phyloP scores from a whole-genome alignment of 768 basidiomycete species.

The Rhodosporidiobolus odoratus region DNA sequence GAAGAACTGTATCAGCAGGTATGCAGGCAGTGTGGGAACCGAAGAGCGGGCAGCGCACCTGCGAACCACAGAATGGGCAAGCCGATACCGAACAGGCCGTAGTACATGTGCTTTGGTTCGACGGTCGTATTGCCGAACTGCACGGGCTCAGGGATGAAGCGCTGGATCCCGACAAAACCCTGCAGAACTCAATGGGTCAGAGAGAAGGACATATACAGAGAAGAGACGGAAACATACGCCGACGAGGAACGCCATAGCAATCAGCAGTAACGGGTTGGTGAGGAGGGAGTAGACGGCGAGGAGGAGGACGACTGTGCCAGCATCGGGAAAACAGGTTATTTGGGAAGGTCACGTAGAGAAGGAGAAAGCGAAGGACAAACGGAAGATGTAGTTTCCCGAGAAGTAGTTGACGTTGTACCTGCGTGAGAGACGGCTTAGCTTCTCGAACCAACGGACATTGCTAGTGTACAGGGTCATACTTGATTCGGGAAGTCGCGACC shows the following conservation, averaged over 20 bases:
- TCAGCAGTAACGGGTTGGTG: conserved; percentile 72
- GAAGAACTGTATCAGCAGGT: neutral
- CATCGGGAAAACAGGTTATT: neutral
- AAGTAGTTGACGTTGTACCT: conserved; percentile 41
- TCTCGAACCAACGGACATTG: neutral
- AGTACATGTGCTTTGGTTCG: conserved; percentile 86
- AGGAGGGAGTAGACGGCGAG: conserved; percentile 81
- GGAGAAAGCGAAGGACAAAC: neutral
- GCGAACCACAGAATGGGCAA: conserved; percentile 72
- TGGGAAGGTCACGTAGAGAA: neutral
- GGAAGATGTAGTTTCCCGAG: conserved; percentile 70
- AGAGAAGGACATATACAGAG: no score
- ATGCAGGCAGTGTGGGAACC: neutral
- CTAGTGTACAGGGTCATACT: conserved; percentile 7
- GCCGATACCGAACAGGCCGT: conserved; percentile 81
- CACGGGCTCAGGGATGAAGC: conserved; percentile 65
- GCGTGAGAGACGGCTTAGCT: neutral
- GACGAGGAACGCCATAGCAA: conserved; percentile 79
- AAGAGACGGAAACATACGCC: conserved; percentile 47
- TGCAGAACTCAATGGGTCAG: neutral
- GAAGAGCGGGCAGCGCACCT: conserved; percentile 18
- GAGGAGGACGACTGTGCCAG: conserved; percentile 58
- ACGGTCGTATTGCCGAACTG: conserved; percentile 74
- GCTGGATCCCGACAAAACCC: conserved; percentile 83
- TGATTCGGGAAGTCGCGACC: conserved; percentile 55